Evolutionary conservation across 23 red algal species (phyloP), one percentile per base, ranked within the genome.

Genomic region (Cyanidioschyzon merolae): DNA sequence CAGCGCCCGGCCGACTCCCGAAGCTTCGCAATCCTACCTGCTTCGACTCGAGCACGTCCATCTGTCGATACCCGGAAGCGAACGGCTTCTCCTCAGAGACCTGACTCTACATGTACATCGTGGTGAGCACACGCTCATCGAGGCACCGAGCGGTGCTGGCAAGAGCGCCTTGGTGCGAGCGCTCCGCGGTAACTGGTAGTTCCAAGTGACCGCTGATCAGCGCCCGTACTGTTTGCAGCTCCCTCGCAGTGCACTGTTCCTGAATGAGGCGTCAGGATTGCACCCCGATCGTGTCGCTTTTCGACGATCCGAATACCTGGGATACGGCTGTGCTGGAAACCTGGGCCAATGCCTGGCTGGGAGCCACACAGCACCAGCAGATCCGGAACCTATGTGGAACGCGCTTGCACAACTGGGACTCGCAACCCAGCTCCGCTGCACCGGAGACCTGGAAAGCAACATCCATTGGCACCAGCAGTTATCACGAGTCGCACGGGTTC

Each of bases 81-180:
- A 35, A 3, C 32, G 12, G 29, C 3, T 71, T 7, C 63, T 71
- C 12, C 32, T 71, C 7, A 7, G 29, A 32, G n/a, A 71, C n/a
- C 12, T 71, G n/a, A 35, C 3, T 27, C 3, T 71, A 7, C 63
- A 27, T 12, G 32, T 71, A 7, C 7, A 12, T 12, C 16, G 12
- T 35, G 63, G 63, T 35, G 63, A 25, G 29, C 63, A 71, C 63
- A 71, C 63, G 63, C 63, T 71, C 63, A 71, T 71, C 63, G n/a
- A 32, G n/a, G 63, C 12, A 7, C 63, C n/a, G 2, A 71, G 63
- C 29, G 63, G 63, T 35, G 32, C n/a, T 35, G 63, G 63, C 16
- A 71, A 71, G 63, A 71, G n/a, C 63, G 21, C 63, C 7, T 27
- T 71, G 29, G 30, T 71, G 63, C 63, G 63, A 3, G 63, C 63